Base-by-base conservation (phyloP, 306 rosid genomes). In the Sicyos edulis region DNA sequence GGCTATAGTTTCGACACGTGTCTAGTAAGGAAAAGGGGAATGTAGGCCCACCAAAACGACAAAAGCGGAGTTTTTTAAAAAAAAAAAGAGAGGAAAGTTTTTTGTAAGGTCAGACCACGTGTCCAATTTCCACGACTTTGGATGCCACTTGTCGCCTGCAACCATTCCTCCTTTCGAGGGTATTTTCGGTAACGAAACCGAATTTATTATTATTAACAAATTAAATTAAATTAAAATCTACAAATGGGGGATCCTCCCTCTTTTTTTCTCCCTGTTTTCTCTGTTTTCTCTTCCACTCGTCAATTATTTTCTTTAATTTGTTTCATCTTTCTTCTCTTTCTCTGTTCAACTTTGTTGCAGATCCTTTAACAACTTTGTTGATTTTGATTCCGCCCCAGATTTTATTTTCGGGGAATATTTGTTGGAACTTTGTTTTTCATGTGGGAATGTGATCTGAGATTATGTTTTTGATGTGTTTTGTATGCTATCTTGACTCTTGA, bases 71-170 rank as follows among this genome's bases (percentile, higher is more conserved):
- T 22, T 21, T 56, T 17, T 45, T 14, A 3, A 45, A 67, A 76
- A 68, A 47, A 57, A 45, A 67, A 76, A 68, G 53, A 57, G 61
- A 62, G 24, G 8, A 60, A 69, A 74, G 37, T 78, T 79, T 73
- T 52, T 51, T 76, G 82, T 77, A 80, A 64, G 11, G 50, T 37
- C 54, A 4, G 71, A 61, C 83, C 88, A 89, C 96, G 91, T 89
- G 91, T 79, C 83, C 3, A 0, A 2, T 16, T 54, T 16, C 7
- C 70, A 45, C 78, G 50, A 62, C 58, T 74, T 49, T 2, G 32
- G 10, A 37, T 6, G 78, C 91, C 91, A 88, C 84, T 80, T 87
- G 92, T 74, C 84, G 20, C 71, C 32, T 45, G 77, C 73, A 65
- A 57, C 79, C 51, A 67, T 77, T 51, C 60, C 57, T 40, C 45